Evolutionary conservation across 2,329 filamentous ascomycete species (phyloP), one percentile per base, ranked within the genome.

Genomic region (Paecilomyces formosus): DNA sequence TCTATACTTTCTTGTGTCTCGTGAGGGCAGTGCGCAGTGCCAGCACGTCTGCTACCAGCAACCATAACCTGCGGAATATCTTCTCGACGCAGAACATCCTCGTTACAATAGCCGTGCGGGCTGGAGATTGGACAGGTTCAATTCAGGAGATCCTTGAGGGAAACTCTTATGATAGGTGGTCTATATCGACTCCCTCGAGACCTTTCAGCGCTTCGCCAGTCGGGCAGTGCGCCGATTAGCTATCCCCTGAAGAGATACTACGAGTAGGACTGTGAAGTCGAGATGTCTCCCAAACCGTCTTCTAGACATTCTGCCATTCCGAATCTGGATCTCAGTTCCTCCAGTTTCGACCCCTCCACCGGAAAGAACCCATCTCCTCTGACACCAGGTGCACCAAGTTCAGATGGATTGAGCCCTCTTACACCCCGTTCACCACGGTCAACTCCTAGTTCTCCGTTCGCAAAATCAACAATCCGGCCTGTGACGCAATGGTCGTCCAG

Each of bases 381-480:
- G 52, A 70, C 71, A 15, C 71, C 72, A 45, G 68, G 69, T 61
- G 69, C 63, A 53, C 68, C 70, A 60, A 74, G 71, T 57, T 70
- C 72, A 18, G 71, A 73, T 51, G 67, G 69, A 6, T 66, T 64
- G 22, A 72, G 69, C 62, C 70, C 72, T 58, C 61, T 74, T 59
- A 72, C 72, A 54, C 72, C 73, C 51, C 71, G 68, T 58, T 75
- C 73, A 51, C 72, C 72, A 39, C 74, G 72, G 59, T 74, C 72
- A 26, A 63, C 68, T 8, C 72, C 73, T 7, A 72, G 70, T 54
- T 74, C 72, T 12, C 70, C 72, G 18, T 68, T 71, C 52, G 63
- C 71, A 63, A 74, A 73, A 56, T 72, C 71, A 26, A 76, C 74
- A 6, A 76, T 77, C 61, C 73, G 74, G 51, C 70, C 74, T 13